These are phyloP conservation scores for Symbiodinium pilosum DNA, from an alignment of 73 alveolate genomes.

Conservation along the genomic window DNA sequence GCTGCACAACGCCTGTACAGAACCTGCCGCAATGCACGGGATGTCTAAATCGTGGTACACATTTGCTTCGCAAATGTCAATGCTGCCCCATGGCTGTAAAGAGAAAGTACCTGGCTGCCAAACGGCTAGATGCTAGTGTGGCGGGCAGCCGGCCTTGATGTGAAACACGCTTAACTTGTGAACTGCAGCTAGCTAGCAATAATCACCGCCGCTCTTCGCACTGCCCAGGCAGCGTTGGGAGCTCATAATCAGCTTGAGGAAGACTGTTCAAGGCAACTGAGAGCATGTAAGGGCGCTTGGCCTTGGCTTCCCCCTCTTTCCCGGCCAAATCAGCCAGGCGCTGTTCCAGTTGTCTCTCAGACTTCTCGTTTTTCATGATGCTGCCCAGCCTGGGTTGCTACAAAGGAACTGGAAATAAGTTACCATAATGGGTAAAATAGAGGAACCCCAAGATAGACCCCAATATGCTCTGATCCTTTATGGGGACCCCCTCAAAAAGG, in stretches of 20 bases:
- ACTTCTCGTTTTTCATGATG: conserved; percentile 19
- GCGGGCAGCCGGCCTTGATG: not conserved
- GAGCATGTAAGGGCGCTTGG: not conserved
- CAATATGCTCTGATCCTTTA: too few species aligned
- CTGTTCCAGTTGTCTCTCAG: conserved; percentile 5
- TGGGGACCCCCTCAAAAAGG: too few species aligned
- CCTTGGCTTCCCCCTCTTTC: not conserved
- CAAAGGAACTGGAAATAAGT: too few species aligned
- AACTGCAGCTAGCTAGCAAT: not conserved
- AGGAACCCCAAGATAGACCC: too few species aligned
- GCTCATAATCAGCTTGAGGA: not conserved
- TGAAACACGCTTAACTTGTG: not conserved
- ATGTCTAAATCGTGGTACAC: not conserved
- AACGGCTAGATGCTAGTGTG: not conserved
- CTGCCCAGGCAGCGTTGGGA: not conserved
- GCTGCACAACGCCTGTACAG: not conserved
- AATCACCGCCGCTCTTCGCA: not conserved
- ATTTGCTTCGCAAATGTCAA: not conserved
- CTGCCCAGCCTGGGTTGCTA: too few species aligned
- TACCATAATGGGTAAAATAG: too few species aligned
- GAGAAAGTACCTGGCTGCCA: not conserved
- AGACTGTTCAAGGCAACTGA: conserved; percentile 33
- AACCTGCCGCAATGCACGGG: not conserved
- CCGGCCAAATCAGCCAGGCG: not conserved
- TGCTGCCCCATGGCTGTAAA: too few species aligned